These are phyloP conservation scores for Amanita rubescens DNA, from an alignment of 768 basidiomycete genomes.

Conservation along the genomic window DNA sequence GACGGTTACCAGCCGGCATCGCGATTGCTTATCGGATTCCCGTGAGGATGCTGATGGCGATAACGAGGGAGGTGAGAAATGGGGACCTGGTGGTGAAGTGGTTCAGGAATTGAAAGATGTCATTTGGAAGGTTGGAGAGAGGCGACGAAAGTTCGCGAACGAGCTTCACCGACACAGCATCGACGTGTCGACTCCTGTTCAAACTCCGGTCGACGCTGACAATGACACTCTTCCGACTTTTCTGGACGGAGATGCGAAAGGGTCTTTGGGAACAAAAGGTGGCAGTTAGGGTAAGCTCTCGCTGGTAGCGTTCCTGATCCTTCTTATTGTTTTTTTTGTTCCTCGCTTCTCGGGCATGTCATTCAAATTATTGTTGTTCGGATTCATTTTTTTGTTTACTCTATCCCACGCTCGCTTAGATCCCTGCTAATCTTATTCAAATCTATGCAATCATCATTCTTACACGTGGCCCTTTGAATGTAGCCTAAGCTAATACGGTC, in stretches of 20 bases:
- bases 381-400: neutral
- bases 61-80: slow-evolving; percentile 32
- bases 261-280: neutral
- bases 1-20: slow-evolving; percentile 21
- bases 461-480: neutral
- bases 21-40: slow-evolving; percentile 11
- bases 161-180: neutral
- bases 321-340: neutral
- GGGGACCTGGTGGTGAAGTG: slow-evolving; percentile 74
- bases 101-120: slow-evolving; percentile 83
- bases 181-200: neutral
- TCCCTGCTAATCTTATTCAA: slow-evolving; percentile 2
- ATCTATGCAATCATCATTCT: neutral
- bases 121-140: slow-evolving; percentile 79
- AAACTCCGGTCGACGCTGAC: neutral
- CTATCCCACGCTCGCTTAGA: slow-evolving; percentile 1
- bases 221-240: neutral
- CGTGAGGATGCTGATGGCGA: slow-evolving; percentile 9
- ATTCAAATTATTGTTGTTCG: neutral
- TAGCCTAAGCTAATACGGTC: neutral
- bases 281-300: neutral
- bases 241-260: neutral
- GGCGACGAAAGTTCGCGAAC: slow-evolving; percentile 44
- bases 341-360: neutral
- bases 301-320: neutral